Percentiles rank a stretch among this genome's conserved stretches.
These are phyloP conservation scores for Aspergillus asperescens DNA, from an alignment of 495 filamentous ascomycete genomes.

Conservation along the genomic window DNA sequence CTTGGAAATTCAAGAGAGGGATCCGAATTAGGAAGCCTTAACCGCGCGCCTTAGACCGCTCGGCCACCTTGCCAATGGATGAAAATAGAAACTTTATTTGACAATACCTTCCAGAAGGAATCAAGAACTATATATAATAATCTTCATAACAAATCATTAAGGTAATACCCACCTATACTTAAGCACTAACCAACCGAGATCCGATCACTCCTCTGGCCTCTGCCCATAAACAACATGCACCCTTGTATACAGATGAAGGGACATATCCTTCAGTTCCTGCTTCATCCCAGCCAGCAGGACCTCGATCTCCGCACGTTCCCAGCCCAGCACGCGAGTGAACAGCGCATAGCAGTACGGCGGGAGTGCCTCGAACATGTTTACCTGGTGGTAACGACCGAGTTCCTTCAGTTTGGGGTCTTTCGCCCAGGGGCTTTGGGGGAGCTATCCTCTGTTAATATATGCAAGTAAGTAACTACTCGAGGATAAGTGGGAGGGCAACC, in stretches of 20 bases:
- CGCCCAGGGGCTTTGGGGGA: slow-evolving; percentile 49
- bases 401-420: slow-evolving; percentile 48
- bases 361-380: slow-evolving; percentile 46
- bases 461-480: too few species aligned
- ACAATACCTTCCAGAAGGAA: too few species aligned
- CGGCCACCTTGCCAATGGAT: too few species aligned
- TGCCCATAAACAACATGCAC: slow-evolving; percentile 39
- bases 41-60: too few species aligned
- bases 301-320: slow-evolving; percentile 48
- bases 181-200: too few species aligned
- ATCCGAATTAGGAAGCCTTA: too few species aligned
- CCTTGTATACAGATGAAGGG: slow-evolving; percentile 42
- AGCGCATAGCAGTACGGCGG: slow-evolving; percentile 46
- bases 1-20: too few species aligned
- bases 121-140: too few species aligned
- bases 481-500: slow-evolving; percentile 16
- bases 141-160: too few species aligned
- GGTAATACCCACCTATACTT: too few species aligned
- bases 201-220: slow-evolving; percentile 28
- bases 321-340: slow-evolving; percentile 53
- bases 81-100: too few species aligned
- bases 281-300: slow-evolving; percentile 48
- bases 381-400: slow-evolving; percentile 42
- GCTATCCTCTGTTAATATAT: slow-evolving; percentile 1
- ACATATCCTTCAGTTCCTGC: slow-evolving; percentile 47